Evolutionary conservation across 805 yeast species (phyloP).

Genomic region (Suhomyces tanzawaensis): DNA sequence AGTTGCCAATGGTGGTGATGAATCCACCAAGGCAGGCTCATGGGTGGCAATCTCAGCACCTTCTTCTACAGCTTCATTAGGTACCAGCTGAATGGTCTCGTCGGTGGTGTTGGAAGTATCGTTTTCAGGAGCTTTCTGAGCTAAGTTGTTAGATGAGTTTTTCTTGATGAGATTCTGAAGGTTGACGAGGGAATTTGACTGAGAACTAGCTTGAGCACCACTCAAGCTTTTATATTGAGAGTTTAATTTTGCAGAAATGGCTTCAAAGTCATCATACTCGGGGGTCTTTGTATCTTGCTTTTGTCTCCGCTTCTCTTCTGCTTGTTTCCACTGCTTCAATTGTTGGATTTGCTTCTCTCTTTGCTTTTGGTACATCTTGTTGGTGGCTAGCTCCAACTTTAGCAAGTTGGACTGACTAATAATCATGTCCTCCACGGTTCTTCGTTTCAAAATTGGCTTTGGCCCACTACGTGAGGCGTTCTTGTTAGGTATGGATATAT

Average conservation of each 20-base stretch:
- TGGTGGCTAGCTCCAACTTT: conserved; percentile 41
- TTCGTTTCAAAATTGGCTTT: conserved; percentile 85
- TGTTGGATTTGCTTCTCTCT: conserved; percentile 23
- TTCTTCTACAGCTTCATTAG: too few species aligned
- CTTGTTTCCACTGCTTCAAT: conserved; percentile 19
- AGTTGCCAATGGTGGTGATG: neutral
- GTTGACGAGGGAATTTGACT: conserved; percentile 14
- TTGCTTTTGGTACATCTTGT: conserved; percentile 31
- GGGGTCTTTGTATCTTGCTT: conserved; percentile 29
- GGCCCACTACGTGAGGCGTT: conserved; percentile 28
- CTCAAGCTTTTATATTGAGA: conserved; percentile 28
- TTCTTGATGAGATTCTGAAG: conserved; percentile 13
- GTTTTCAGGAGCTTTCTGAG: neutral
- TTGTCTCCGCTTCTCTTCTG: conserved; percentile 4
- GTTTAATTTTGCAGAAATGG: conserved; percentile 43
- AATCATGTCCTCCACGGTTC: conserved; percentile 80
- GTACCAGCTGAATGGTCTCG: neutral
- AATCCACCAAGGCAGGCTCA: too few species aligned
- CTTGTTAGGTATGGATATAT: conserved; percentile 39
- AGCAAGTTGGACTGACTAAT: conserved; percentile 54
- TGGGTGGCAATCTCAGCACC: neutral
- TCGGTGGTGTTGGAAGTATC: neutral
- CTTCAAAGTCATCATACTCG: conserved; percentile 43
- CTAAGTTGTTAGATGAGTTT: conserved; percentile 2
- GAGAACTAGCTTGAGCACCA: conserved; percentile 8